Conservation (phyloP, 2,329 filamentous ascomycete genomes). For the Nemania bipapillata region DNA sequence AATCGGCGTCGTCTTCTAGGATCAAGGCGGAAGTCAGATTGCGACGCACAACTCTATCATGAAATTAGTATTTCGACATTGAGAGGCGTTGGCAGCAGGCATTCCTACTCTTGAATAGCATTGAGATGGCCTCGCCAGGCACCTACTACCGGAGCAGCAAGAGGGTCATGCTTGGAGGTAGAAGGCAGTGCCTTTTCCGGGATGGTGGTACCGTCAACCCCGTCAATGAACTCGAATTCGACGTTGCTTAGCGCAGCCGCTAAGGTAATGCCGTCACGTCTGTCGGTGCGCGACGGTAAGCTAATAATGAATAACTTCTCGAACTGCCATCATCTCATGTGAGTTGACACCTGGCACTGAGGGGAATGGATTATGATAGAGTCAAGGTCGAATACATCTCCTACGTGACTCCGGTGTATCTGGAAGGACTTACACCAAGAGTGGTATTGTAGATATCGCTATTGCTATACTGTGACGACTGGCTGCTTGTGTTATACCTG, state of each 20-base stretch:
- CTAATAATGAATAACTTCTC: constrained; percentile 26
- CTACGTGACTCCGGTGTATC: background rate
- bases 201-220: constrained; percentile 47
- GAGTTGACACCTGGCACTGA: background rate
- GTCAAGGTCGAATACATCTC: background rate
- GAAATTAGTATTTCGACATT: background rate
- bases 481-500: background rate
- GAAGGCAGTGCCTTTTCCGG: constrained; percentile 41
- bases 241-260: constrained; percentile 52
- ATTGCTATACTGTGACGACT: background rate
- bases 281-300: constrained; percentile 15
- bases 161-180: constrained; percentile 34
- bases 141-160: constrained; percentile 31
- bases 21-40: constrained; percentile 57
- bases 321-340: background rate
- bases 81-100: background rate
- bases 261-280: constrained; percentile 47
- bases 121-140: constrained; percentile 51
- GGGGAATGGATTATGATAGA: background rate
- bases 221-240: constrained; percentile 52
- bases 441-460: constrained; percentile 24
- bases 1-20: constrained; percentile 61
- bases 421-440: constrained; percentile 17
- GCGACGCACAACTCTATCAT: constrained; percentile 55
- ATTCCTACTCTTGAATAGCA: constrained; percentile 34